Evolutionary conservation across 192 early-diverging fungal species (phyloP).

Genomic region (Coemansia sp.): DNA sequence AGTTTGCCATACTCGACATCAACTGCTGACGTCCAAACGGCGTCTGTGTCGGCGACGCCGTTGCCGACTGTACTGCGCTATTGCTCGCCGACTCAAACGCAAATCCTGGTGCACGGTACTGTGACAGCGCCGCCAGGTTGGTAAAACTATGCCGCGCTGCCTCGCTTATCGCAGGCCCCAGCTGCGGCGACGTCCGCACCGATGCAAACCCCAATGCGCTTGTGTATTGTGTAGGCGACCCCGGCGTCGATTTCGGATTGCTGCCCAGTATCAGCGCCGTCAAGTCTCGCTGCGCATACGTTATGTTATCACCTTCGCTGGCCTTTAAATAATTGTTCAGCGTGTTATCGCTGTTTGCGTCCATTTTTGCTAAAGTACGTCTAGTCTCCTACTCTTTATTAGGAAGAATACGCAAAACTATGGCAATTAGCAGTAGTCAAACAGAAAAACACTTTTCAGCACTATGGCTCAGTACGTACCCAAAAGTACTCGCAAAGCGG

Average conservation of each 20-base stretch:
- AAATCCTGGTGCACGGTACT: slow-evolving; percentile 2
- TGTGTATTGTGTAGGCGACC: slow-evolving; percentile 29
- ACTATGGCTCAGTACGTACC: neutral
- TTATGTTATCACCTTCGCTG: neutral
- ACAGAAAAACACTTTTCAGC: too few species aligned
- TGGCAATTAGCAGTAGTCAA: too few species aligned
- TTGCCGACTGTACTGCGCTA: slow-evolving; percentile 50
- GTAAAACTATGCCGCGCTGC: slow-evolving; percentile 17
- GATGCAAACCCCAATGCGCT: slow-evolving; percentile 40
- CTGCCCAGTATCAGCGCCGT: slow-evolving; percentile 29
- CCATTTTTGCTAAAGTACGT: too few species aligned
- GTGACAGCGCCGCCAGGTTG: slow-evolving; percentile 27
- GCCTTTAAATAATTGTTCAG: neutral
- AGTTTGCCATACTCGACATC: slow-evolving; percentile 37
- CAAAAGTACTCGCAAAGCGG: neutral
- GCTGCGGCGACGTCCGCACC: slow-evolving; percentile 34
- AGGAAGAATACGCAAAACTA: too few species aligned
- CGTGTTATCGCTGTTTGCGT: neutral
- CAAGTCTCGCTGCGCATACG: slow-evolving; percentile 10
- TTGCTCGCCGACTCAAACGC: slow-evolving; percentile 25
- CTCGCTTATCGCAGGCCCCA: slow-evolving; percentile 10
- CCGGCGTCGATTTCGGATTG: slow-evolving; percentile 35
- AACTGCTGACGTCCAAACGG: slow-evolving; percentile 19
- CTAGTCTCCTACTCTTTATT: too few species aligned
- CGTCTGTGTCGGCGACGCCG: slow-evolving; percentile 29